Percentiles rank a stretch among this genome's conserved stretches.
Evolutionary conservation across 1,284 basidiomycete species (phyloP).

Genomic region (Schizophyllum commune): DNA sequence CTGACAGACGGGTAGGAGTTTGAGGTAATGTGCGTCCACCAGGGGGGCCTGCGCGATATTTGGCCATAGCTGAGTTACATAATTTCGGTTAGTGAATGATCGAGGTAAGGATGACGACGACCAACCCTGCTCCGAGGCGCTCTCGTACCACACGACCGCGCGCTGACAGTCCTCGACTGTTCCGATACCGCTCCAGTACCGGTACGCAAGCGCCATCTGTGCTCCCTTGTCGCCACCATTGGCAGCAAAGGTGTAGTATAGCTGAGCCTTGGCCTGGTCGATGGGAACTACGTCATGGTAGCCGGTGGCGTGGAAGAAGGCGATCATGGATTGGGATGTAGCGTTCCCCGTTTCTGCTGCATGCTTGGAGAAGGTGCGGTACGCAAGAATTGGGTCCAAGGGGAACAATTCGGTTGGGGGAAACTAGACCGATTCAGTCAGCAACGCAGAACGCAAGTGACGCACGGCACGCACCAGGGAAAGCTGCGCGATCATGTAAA

Average conservation of each 20-base stretch:
- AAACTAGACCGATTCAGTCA: slow-evolving; percentile 57
- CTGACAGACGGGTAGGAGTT: slow-evolving; percentile 79
- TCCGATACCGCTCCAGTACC: slow-evolving; percentile 95
- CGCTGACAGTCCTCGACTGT: slow-evolving; percentile 78
- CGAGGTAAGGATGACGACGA: slow-evolving; percentile 12
- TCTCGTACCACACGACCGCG: slow-evolving; percentile 83
- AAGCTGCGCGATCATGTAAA: slow-evolving; percentile 32
- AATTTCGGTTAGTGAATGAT: slow-evolving; percentile 1
- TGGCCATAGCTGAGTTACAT: slow-evolving; percentile 44
- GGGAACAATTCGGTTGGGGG: slow-evolving; percentile 61
- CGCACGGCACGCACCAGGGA: slow-evolving; percentile 4
- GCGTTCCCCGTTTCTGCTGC: slow-evolving; percentile 68
- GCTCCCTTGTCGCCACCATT: slow-evolving; percentile 81
- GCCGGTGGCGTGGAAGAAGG: slow-evolving; percentile 84
- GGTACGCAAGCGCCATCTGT: slow-evolving; percentile 89
- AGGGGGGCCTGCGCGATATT: slow-evolving; percentile 84
- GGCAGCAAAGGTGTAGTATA: slow-evolving; percentile 92
- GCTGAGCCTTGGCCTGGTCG: slow-evolving; percentile 70
- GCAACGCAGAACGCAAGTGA: slow-evolving; percentile 54
- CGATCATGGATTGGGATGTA: slow-evolving; percentile 77
- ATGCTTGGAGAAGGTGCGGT: slow-evolving; percentile 51
- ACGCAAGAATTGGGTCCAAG: slow-evolving; percentile 53
- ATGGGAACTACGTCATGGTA: slow-evolving; percentile 65
- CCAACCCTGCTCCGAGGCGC: slow-evolving; percentile 74
- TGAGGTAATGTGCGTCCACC: slow-evolving; percentile 85